Evolutionary conservation across 1,139 yeast species (phyloP), one percentile per base, ranked within the genome.

Genomic region (Taiozyma sp.): DNA sequence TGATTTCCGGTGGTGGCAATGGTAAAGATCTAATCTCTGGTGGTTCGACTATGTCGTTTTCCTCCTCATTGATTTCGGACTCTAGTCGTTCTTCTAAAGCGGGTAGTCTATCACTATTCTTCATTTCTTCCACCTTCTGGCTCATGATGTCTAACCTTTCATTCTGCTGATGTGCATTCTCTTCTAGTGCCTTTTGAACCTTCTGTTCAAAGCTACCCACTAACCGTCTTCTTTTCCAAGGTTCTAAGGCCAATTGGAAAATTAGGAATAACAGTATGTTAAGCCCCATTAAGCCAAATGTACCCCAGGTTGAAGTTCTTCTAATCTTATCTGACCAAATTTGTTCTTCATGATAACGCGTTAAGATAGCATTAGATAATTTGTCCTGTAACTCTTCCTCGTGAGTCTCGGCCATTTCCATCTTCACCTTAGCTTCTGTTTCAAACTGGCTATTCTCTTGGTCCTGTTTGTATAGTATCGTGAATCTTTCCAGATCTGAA

Each of bases 311-410:
- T 10, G 97, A 89, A 3, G 96, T 91, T 55, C 95, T 78, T 56
- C 99, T 74, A 54, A 93, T 93, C 67, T 92, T 92, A 69, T 95
- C 99, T 5, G 97, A 89, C 99, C 99, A 95, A 5, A 93, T 84
- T 69, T 95, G 99, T 63, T 95, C 99, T 65, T 95, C 99, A 57
- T 93, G 97, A 63, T 95, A 95, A 58, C 98, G 72, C 1, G 93
- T 83, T 60, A 92, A 74, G 38, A 95, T 93, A 60, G 89, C 84
- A 55, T 84, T 84, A 8, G 92, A 84, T 46, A 92, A 70, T 54
- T 78, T 80, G 45, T 81, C 76, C 58, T 87, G 95, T 8, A 86
- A 70, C 4, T 83, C 82, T 54, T 92, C 97, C 41, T 87, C 88
- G 49, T 67, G 67, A 23, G 67, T 69, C 60, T 95, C 99, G 2